A percentile compares a stretch with the other conserved stretches of the same genome.
phyloP scores from a whole-genome alignment of 106 monocot genomes.

The Hemerocallis citrina region DNA sequence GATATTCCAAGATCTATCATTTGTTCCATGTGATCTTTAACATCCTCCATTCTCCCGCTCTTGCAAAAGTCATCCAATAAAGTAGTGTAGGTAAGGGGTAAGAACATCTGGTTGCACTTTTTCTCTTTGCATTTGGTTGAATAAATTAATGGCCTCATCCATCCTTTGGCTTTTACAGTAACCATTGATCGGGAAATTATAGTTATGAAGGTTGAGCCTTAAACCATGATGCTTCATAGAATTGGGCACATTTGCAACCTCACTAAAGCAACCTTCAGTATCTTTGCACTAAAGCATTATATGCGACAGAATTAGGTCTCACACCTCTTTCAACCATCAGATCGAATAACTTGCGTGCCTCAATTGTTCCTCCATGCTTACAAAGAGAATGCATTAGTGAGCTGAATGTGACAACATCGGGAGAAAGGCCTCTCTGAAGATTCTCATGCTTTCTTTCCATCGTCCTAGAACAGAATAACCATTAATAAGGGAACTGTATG shows the following conservation, averaged over 20 bases:
- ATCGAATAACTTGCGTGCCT: slow-evolving; percentile 23
- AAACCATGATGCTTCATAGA: background rate
- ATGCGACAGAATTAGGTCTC: slow-evolving; percentile 10
- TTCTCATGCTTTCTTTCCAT: slow-evolving; percentile 1
- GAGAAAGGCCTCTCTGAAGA: background rate
- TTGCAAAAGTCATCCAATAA: slow-evolving; percentile 28
- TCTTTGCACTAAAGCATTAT: slow-evolving; percentile 16
- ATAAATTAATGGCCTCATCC: slow-evolving; percentile 11
- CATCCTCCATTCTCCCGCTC: slow-evolving; percentile 12
- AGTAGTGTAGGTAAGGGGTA: slow-evolving; percentile 15
- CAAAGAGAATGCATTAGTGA: slow-evolving; percentile 3
- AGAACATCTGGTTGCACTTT: slow-evolving; percentile 22
- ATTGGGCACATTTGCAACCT: slow-evolving; percentile 4
- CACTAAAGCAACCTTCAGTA: slow-evolving; percentile 17
- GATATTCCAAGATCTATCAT: slow-evolving; percentile 19
- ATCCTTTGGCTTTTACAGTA: slow-evolving; percentile 1
- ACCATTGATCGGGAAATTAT: slow-evolving; percentile 23
- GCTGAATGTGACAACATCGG: background rate
- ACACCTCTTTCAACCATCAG: slow-evolving; percentile 13
- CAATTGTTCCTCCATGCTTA: slow-evolving; percentile 12
- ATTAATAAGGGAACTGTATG: slow-evolving; percentile 7
- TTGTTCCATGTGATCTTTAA: slow-evolving; percentile 10
- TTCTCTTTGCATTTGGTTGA: slow-evolving; percentile 17
- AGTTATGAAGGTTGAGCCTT: background rate
- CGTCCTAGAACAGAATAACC: background rate